Evolutionary conservation across 352 stramenopile genomes (phyloP).

Genomic region (Phytopythium helicoides): DNA sequence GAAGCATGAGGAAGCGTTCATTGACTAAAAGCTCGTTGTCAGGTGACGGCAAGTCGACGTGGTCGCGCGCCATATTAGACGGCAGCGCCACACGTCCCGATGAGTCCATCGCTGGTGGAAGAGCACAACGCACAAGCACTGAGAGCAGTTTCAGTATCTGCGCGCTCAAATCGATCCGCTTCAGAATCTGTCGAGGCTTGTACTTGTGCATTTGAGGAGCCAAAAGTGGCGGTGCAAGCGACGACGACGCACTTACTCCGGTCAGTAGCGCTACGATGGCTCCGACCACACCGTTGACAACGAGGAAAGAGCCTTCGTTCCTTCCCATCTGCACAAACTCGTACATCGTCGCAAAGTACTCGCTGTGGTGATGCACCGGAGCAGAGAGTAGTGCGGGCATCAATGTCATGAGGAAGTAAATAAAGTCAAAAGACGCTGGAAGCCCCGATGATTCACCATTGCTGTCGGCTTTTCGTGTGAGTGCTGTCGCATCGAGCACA

Average conservation of each 20-base stretch:
- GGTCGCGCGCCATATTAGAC: slow-evolving; percentile 65
- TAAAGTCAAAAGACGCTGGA: slow-evolving; percentile 78
- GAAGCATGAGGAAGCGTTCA: slow-evolving; percentile 71
- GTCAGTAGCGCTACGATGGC: slow-evolving; percentile 70
- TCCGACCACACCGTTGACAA: slow-evolving; percentile 81
- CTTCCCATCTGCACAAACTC: slow-evolving; percentile 77
- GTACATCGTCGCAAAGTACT: slow-evolving; percentile 77
- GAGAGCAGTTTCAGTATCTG: slow-evolving; percentile 75
- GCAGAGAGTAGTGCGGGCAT: slow-evolving; percentile 75
- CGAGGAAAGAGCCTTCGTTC: slow-evolving; percentile 80
- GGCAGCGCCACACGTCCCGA: slow-evolving; percentile 35
- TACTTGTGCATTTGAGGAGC: slow-evolving; percentile 63
- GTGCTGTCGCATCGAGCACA: slow-evolving; percentile 1
- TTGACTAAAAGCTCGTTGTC: slow-evolving; percentile 72
- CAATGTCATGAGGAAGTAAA: slow-evolving; percentile 74
- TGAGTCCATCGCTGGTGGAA: slow-evolving; percentile 73
- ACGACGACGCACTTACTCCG: slow-evolving; percentile 25
- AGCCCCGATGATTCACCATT: slow-evolving; percentile 16
- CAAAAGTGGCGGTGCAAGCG: slow-evolving; percentile 55
- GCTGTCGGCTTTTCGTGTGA: neutral
- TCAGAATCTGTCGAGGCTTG: slow-evolving; percentile 70
- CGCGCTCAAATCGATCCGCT: slow-evolving; percentile 72
- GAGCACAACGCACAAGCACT: slow-evolving; percentile 62
- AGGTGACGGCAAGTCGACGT: slow-evolving; percentile 51
- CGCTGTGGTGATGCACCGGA: slow-evolving; percentile 58